These are phyloP conservation scores for Cicer yamashitae DNA, from an alignment of 306 rosid genomes.

Conservation along the genomic window DNA sequence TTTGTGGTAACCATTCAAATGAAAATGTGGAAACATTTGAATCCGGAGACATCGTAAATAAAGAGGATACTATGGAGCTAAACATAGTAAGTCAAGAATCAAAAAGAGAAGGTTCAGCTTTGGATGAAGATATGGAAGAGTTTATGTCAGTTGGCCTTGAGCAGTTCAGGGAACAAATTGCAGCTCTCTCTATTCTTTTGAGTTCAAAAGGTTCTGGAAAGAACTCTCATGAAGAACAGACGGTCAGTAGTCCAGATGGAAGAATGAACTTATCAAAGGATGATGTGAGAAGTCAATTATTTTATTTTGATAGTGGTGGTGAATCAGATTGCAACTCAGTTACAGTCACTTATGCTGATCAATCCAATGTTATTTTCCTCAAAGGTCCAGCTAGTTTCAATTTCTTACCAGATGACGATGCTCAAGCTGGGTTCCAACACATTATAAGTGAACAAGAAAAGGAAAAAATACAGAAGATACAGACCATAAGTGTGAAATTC, in stretches of 20 bases:
- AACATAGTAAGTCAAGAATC: conserved; percentile 31
- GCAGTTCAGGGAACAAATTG: conserved; percentile 51
- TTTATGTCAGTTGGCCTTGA: conserved; percentile 46
- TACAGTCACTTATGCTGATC: conserved; percentile 43
- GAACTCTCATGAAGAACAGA: conserved; percentile 38
- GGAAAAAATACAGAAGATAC: conserved; percentile 48
- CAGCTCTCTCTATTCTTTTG: conserved; percentile 50
- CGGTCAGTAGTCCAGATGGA: conserved; percentile 30
- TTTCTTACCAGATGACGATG: conserved; percentile 36
- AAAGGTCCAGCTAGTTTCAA: conserved; percentile 40
- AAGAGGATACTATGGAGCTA: conserved; percentile 39
- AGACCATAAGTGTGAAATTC: conserved; percentile 49
- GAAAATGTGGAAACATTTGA: conserved; percentile 37
- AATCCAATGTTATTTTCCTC: conserved; percentile 38
- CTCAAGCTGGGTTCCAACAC: conserved; percentile 41
- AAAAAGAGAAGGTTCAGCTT: conserved; percentile 32
- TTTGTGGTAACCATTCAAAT: conserved; percentile 24
- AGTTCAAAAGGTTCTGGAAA: conserved; percentile 41
- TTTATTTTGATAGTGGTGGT: conserved; percentile 22
- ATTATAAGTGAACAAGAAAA: conserved; percentile 48
- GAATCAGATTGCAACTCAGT: conserved; percentile 44
- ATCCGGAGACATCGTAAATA: conserved; percentile 2
- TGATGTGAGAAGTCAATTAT: conserved; percentile 35
- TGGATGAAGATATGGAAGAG: conserved; percentile 44
- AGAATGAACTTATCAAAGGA: conserved; percentile 34